Percentiles rank a stretch among this genome's conserved stretches.
Evolutionary conservation across 2,329 filamentous ascomycete species (phyloP).

Genomic region (Neofusicoccum cordaticola): DNA sequence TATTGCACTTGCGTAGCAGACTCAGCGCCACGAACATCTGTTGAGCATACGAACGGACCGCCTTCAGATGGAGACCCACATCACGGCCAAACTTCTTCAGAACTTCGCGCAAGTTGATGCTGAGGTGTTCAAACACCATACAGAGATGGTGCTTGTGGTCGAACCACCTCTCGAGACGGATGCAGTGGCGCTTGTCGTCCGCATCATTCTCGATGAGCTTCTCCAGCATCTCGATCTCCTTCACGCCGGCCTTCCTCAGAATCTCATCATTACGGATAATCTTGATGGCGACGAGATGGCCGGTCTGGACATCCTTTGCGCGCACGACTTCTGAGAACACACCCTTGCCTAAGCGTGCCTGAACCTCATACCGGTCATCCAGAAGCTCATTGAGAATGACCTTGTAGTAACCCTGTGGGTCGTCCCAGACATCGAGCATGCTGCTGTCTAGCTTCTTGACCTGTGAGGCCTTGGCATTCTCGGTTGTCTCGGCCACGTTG

Average conservation of each 20-base stretch:
- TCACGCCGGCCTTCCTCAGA: slow-evolving; percentile 79
- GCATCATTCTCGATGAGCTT: slow-evolving; percentile 83
- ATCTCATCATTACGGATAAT: slow-evolving; percentile 87
- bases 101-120: slow-evolving; percentile 89
- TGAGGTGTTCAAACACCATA: slow-evolving; percentile 92
- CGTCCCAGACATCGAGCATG: slow-evolving; percentile 69
- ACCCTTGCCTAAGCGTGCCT: slow-evolving; percentile 82
- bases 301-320: slow-evolving; percentile 67
- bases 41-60: slow-evolving; percentile 83
- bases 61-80: slow-evolving; percentile 83
- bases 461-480: slow-evolving; percentile 28
- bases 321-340: slow-evolving; percentile 97
- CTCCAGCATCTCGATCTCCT: slow-evolving; percentile 89
- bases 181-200: slow-evolving; percentile 86
- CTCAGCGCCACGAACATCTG: slow-evolving; percentile 90
- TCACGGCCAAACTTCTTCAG: slow-evolving; percentile 95
- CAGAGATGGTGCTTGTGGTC: slow-evolving; percentile 94
- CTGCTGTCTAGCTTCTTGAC: slow-evolving; percentile 64
- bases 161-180: slow-evolving; percentile 82
- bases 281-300: slow-evolving; percentile 85
- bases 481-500: slow-evolving; percentile 50
- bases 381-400: slow-evolving; percentile 88
- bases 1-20: slow-evolving; percentile 85
- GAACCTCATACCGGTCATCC: slow-evolving; percentile 83
- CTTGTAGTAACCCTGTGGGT: slow-evolving; percentile 94